Conservation (phyloP, 1,139 yeast genomes). For the Hansenula anomala region DNA sequence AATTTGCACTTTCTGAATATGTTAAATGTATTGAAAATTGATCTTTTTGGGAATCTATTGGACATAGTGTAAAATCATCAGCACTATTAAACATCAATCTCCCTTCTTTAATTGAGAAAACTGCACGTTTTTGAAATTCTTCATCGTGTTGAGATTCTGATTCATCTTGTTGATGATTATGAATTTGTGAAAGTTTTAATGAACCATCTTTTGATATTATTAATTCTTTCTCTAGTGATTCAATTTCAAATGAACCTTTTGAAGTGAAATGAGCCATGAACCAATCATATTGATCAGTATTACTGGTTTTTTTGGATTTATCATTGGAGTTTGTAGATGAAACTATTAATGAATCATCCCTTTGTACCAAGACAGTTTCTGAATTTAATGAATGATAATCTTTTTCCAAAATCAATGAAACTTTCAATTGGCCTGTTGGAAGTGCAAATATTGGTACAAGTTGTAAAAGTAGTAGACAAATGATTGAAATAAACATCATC, state of each 20-base stretch:
- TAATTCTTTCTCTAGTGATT: neutral
- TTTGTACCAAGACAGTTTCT: neutral
- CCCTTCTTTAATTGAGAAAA: conserved; percentile 14
- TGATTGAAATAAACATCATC: neutral
- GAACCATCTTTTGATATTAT: neutral
- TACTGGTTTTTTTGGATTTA: too few relatives aligned
- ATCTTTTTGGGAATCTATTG: neutral
- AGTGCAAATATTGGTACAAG: conserved; percentile 2
- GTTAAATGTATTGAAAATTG: neutral
- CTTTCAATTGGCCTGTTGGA: conserved; percentile 5
- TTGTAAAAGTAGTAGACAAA: neutral
- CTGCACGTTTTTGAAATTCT: conserved; percentile 1
- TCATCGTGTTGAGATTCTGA: neutral
- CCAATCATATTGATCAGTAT: neutral
- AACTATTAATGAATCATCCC: conserved; percentile 1
- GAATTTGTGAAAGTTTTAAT: neutral
- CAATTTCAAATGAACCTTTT: neutral
- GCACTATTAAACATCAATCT: conserved; percentile 6
- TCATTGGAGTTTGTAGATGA: neutral
- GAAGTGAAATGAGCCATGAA: neutral
- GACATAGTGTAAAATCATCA: conserved; percentile 11
- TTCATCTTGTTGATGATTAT: neutral
- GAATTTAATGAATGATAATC: neutral
- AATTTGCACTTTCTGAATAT: neutral
- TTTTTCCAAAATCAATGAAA: neutral